Conservation (phyloP, 805 yeast species). For the Myxozyma mucilagina region DNA sequence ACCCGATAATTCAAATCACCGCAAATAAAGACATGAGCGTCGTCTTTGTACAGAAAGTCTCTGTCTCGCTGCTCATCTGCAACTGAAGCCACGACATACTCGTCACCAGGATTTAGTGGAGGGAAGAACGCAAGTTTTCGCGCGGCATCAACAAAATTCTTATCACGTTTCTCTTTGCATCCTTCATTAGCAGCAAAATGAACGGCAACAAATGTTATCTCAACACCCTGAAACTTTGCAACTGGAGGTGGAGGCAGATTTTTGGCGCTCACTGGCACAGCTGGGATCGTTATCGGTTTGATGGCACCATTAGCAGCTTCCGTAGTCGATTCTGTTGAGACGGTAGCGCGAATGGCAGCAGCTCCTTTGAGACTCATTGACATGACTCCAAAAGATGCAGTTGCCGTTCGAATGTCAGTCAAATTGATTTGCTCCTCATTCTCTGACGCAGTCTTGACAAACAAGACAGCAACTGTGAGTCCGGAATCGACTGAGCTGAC, state of each 20-base stretch:
- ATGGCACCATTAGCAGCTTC: background rate
- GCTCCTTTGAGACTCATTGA: slow-evolving; percentile 75
- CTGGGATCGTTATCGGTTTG: background rate
- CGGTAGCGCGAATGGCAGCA: slow-evolving; percentile 56
- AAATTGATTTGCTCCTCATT: slow-evolving; percentile 48
- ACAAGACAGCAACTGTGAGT: slow-evolving; percentile 38
- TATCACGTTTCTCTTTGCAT: slow-evolving; percentile 52
- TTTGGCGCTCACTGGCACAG: background rate
- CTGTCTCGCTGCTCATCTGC: slow-evolving; percentile 42
- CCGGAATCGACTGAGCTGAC: slow-evolving; percentile 36
- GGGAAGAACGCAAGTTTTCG: slow-evolving; percentile 57
- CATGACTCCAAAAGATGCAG: slow-evolving; percentile 50
- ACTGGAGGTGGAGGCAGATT: slow-evolving; percentile 10
- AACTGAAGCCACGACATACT: slow-evolving; percentile 12
- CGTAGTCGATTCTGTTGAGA: slow-evolving; percentile 20
- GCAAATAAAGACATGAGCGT: slow-evolving; percentile 64
- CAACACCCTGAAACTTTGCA: slow-evolving; percentile 29
- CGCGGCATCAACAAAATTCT: slow-evolving; percentile 52
- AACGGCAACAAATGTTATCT: slow-evolving; percentile 62
- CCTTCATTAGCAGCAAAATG: slow-evolving; percentile 86
- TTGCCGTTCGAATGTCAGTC: slow-evolving; percentile 27
- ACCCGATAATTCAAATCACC: slow-evolving; percentile 86
- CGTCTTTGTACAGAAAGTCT: slow-evolving; percentile 52
- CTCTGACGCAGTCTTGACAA: slow-evolving; percentile 41
- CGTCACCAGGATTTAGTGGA: slow-evolving; percentile 8